These are phyloP conservation scores for Candida ulmi DNA, from an alignment of 805 yeast species.

Conservation along the genomic window DNA sequence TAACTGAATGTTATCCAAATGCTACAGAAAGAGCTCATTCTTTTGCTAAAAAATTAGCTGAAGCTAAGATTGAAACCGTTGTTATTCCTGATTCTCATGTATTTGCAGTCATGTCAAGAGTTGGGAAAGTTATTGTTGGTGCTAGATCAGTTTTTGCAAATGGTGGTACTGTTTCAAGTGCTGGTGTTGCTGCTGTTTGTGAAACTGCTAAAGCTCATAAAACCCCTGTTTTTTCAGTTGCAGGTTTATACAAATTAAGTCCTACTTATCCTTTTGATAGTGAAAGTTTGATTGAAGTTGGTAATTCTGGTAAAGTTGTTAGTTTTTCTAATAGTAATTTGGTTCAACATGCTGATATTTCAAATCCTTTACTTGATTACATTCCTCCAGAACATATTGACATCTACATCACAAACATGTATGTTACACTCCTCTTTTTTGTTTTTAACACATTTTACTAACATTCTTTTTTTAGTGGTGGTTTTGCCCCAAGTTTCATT, in stretches of 20 bases:
- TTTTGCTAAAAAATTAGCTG: conserved; percentile 75
- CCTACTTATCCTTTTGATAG: conserved; percentile 82
- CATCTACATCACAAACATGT: conserved; percentile 85
- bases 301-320: conserved; percentile 86
- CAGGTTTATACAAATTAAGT: conserved; percentile 88
- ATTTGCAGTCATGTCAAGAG: conserved; percentile 94
- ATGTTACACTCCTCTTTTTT: conserved; percentile 16
- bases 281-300: conserved; percentile 84
- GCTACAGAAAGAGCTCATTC: conserved; percentile 70
- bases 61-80: conserved; percentile 83
- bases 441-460: conserved; percentile 1
- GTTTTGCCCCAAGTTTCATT: conserved; percentile 92
- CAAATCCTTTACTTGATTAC: conserved; percentile 88
- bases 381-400: conserved; percentile 92
- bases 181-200: conserved; percentile 90
- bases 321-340: conserved; percentile 66
- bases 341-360: conserved; percentile 69
- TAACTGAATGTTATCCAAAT: conserved; percentile 90
- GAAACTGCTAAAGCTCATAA: conserved; percentile 93
- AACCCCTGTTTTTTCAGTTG: conserved; percentile 95
- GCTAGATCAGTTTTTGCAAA: conserved; percentile 91
- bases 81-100: conserved; percentile 90
- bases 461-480: conserved; percentile 47
- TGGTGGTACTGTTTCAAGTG: conserved; percentile 86
- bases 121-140: conserved; percentile 92